Evolutionary conservation across 106 monocot species (phyloP).

Genomic region (Vanilla planifolia): DNA sequence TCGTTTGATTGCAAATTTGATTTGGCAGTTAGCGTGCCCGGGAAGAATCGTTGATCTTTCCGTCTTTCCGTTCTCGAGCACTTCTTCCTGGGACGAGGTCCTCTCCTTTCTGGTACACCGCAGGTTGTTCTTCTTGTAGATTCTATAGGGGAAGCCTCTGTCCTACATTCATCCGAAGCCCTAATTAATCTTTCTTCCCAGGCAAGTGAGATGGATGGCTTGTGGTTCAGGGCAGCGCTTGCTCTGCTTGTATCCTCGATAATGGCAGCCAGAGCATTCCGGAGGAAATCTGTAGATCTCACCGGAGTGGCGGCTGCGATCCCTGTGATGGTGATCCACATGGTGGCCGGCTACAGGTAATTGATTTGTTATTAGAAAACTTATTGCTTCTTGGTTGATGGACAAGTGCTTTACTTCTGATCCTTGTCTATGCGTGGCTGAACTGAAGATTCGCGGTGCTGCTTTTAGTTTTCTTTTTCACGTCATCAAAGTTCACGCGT

Average conservation of each 20-base stretch:
- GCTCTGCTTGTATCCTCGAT: constrained; percentile 22
- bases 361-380: neutral
- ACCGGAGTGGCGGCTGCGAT: constrained; percentile 40
- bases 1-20: no score
- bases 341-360: constrained; percentile 51
- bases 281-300: constrained; percentile 43
- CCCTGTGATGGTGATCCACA: constrained; percentile 44
- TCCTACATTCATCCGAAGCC: neutral
- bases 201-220: constrained; percentile 5
- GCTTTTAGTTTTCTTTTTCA: constrained; percentile 51
- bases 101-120: neutral
- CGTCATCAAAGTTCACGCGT: constrained; percentile 49
- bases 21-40: no score
- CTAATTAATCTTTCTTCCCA: neutral
- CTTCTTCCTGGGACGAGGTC: neutral
- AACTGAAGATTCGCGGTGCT: constrained; percentile 41
- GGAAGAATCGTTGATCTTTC: no score
- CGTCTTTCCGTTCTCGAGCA: neutral
- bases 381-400: neutral
- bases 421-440: neutral
- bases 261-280: constrained; percentile 34
- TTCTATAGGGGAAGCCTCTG: neutral
- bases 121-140: neutral
- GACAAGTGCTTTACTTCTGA: neutral
- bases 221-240: constrained; percentile 19